Evolutionary conservation across 2,329 filamentous ascomycete genomes (phyloP).

Genomic region (Verticillium longisporum): DNA sequence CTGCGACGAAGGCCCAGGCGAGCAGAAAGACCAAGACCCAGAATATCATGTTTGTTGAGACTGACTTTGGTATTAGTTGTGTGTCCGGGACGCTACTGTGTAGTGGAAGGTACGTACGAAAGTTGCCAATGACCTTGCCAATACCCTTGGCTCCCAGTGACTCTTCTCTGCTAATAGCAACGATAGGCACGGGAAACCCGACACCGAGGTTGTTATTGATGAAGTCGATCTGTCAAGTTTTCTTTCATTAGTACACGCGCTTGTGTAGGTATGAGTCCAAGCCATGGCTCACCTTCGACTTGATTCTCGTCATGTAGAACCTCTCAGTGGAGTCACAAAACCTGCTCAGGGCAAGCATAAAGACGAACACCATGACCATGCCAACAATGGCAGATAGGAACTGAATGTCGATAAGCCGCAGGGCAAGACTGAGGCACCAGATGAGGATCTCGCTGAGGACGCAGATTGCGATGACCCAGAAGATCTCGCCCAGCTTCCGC

Average conservation of each 20-base stretch:
- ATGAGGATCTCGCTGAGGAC: conserved; percentile 37
- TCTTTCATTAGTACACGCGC: not conserved
- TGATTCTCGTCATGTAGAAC: conserved; percentile 23
- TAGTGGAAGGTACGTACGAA: conserved; percentile 24
- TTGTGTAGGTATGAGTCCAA: not conserved
- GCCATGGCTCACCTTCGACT: conserved; percentile 20
- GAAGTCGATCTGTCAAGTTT: conserved; percentile 34
- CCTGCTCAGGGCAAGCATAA: conserved; percentile 21
- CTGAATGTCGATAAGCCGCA: conserved; percentile 24
- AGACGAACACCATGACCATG: conserved; percentile 33
- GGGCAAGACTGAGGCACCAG: conserved; percentile 30
- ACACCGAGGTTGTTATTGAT: conserved; percentile 44
- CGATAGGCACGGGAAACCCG: conserved; percentile 42
- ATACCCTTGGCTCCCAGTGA: conserved; percentile 24
- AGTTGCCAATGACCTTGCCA: conserved; percentile 35
- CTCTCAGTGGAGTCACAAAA: conserved; percentile 13
- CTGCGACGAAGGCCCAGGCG: conserved; percentile 6
- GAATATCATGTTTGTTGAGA: conserved; percentile 25
- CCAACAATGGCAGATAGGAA: conserved; percentile 42
- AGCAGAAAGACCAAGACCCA: conserved; percentile 24
- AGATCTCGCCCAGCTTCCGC: conserved; percentile 15
- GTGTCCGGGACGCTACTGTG: not conserved
- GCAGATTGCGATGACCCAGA: conserved; percentile 28
- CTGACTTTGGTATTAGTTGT: conserved; percentile 12
- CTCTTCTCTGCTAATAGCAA: conserved; percentile 33